Base-by-base conservation (phyloP, 2,329 filamentous ascomycete genomes). In the Trichophyton benhamiae region DNA sequence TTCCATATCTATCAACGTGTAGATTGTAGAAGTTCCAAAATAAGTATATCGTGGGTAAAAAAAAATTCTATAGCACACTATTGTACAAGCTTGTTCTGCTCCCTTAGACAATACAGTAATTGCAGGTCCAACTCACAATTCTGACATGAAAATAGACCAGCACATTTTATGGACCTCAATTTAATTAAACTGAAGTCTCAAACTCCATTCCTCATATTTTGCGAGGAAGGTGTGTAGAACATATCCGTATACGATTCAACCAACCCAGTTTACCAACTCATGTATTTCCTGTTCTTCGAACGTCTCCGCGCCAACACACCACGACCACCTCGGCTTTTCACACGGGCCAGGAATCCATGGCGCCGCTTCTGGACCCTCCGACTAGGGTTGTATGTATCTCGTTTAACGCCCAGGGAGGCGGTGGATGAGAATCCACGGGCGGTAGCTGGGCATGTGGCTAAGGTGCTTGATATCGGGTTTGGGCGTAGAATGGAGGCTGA, bases 321-420 rank as follows among this genome's bases (percentile, higher is more conserved):
- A 67, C 80, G 73, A 25, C 83, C 83, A 59, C 77, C 80, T 68
- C 78, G 77, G 22, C 76, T 77, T 68, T 75, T 75, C 63, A 83
- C 65, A 66, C 83, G 71, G 8, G 78, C 74, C 63, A 86, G 68
- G 67, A 84, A 86, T 1, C 83, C 83, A 72, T 83, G 81, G 67
- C 83, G 77, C 64, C 83, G 76, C 74, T 86, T 86, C 69, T 84
- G 77, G 48, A 84, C 80, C 52, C 79, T 69, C 64, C 84, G 80
- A 58, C 79, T 83, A 8, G 83, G 82, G 61, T 82, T 81, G 68
- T 78, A 85, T 48, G 83, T 86, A 62, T 79, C 73, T 65, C 83
- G 77, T 58, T 72, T 74, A 27, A 69, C 76, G 53, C 69, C 73
- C 4, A 79, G 72, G 2, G 71, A 69, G 5, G 76, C 72, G 59